phyloP scores from a whole-genome alignment of 75 land plant genomes.

The Isoetes taiwanensis region DNA sequence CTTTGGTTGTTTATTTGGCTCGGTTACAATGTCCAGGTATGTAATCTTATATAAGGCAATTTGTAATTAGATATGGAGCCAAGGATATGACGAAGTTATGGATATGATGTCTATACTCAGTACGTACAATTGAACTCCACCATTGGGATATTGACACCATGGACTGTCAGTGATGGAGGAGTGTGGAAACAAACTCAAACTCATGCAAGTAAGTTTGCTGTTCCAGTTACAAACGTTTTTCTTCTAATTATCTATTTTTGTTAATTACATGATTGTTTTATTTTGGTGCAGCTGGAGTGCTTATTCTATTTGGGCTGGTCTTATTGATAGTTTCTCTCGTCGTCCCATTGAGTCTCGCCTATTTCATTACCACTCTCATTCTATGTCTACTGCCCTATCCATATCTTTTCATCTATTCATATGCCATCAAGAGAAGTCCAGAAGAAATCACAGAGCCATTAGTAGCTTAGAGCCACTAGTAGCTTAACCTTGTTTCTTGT shows the following conservation, averaged over 20 bases:
- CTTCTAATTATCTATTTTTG: not conserved
- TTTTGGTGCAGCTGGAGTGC: not conserved
- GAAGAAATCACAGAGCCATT: too few relatives aligned
- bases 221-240: not conserved
- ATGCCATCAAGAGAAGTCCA: too few relatives aligned
- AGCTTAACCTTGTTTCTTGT: too few relatives aligned
- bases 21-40: slow-evolving; percentile 6
- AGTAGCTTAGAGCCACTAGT: too few relatives aligned
- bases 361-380: too few relatives aligned
- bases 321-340: not conserved
- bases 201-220: not conserved
- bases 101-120: not conserved
- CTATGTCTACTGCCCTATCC: too few relatives aligned
- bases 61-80: too few relatives aligned
- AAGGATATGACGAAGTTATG: too few relatives aligned
- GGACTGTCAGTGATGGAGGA: not conserved
- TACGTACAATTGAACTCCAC: slow-evolving; percentile 2
- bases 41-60: too few relatives aligned
- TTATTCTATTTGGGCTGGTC: not conserved
- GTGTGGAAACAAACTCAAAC: not conserved
- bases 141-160: slow-evolving; percentile 3
- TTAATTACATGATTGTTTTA: not conserved
- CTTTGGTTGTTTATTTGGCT: not conserved
- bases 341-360: too few relatives aligned
- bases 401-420: too few relatives aligned